Evolutionary conservation across 208 protist genomes (phyloP), one percentile per base, ranked within the genome.

Genomic region (Vickermania spadyakhi): DNA sequence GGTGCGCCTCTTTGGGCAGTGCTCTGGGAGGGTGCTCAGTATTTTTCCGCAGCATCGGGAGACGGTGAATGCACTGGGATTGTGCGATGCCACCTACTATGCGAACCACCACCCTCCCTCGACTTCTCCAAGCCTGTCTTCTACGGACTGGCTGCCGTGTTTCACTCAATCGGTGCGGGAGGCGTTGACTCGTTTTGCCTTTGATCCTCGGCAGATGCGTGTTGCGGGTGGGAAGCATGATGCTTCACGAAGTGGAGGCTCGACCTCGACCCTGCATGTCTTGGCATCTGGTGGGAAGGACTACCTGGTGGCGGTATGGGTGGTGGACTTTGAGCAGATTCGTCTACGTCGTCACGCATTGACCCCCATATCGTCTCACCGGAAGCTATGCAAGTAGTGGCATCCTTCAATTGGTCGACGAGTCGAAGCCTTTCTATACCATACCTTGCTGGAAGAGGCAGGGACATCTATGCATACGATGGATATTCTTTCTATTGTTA

Each of bases 301-400:
- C 61, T 68, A 71, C 28, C 76, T 71, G 13, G 68, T 92, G 56
- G 78, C 81, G 3, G 18, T 92, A 22, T 92, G 85, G 81, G 81
- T 79, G 22, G 64, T 92, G 0, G 85, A 92, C 51, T 80, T 92
- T n/a, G n/a, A n/a, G n/a, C n/a, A n/a, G n/a, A n/a, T n/a, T n/a
- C n/a, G n/a, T n/a, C n/a, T n/a, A n/a, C n/a, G n/a, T n/a, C n/a
- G n/a, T n/a, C n/a, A n/a, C n/a, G n/a, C n/a, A n/a, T n/a, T n/a
- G n/a, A n/a, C n/a, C n/a, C n/a, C n/a, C n/a, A n/a, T n/a, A n/a
- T n/a, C n/a, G n/a, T n/a, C n/a, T n/a, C n/a, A n/a, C n/a, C n/a
- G n/a, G n/a, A n/a, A n/a, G n/a, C n/a, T n/a, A n/a, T n/a, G n/a
- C n/a, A n/a, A n/a, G n/a, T n/a, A n/a, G n/a, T n/a, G n/a, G n/a